Base-by-base conservation (phyloP, 768 basidiomycete species). In the Strobilomyces dryophilus region DNA sequence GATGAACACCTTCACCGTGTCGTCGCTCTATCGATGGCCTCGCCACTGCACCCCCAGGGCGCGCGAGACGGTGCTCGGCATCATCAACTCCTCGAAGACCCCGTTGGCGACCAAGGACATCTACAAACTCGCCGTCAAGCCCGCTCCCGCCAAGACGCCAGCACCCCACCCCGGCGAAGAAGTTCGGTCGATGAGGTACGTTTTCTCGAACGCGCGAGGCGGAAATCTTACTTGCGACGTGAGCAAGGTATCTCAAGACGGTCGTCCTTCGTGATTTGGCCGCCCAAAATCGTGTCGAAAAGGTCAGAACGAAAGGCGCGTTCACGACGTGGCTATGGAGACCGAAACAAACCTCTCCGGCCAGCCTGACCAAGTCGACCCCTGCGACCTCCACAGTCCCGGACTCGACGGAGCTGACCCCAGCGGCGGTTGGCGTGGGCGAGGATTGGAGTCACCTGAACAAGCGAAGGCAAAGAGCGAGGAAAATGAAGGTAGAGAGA, bases 361-460 rank as follows among this genome's bases (percentile, higher is more conserved):
- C 42, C 17, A 55, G 17, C 37, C n/a, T 35, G 9, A 24, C 32
- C 29, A 56, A 58, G 32, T 29, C 47, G 24, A 47, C 31, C 17
- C 20, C 20, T 8, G 20, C 4, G 12, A 14, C 47, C 0, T n/a
- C 55, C 20, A 29, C 49, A 26, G 31, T 29, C 15, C 20, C 47
- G 4, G 48, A 32, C 15, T 18, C 47, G 29, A 45, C 49, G 37
- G 57, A 41, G 32, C 36, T 64, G n/a, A 53, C 66, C 0, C 59
- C 67, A 4, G 63, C 60, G 15, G 67, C 67, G 11, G 65, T 69
- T 9, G 67, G 69, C 2, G 67, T 67, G 3, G 68, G 70, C 27
- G 70, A 66, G 47, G 83, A 87, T 58, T 75, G 74, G 64, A 71
- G 74, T 8, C 83, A 86, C 63, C 66, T 87, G 52, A 87, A 76